Evolutionary conservation across 83 land plant genomes (phyloP).

Genomic region (Picea abies): DNA sequence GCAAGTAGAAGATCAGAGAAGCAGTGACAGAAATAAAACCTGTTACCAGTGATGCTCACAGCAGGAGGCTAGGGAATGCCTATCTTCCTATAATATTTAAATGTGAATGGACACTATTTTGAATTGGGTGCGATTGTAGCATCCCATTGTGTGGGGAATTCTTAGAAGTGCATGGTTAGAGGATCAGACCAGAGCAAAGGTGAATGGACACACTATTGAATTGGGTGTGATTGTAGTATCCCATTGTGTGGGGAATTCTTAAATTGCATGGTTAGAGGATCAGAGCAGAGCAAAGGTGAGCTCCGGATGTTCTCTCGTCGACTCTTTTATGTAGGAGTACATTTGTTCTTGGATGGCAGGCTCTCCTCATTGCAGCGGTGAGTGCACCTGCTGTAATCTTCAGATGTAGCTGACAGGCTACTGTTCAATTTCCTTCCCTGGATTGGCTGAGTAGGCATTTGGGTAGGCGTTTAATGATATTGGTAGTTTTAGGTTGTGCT

Average conservation of each 20-base stretch:
- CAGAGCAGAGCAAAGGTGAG: not conserved
- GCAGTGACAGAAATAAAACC: not conserved
- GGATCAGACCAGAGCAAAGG: conserved; percentile 19
- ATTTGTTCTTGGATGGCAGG: not conserved
- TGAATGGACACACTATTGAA: conserved; percentile 22
- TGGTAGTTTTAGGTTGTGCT: conserved; percentile 23
- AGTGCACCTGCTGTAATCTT: conserved; percentile 28
- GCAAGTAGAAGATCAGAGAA: not conserved
- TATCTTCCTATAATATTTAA: conserved; percentile 5
- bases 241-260: conserved; percentile 13
- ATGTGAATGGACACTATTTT: conserved; percentile 9
- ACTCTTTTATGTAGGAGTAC: too few relatives aligned
- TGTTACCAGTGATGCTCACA: not conserved
- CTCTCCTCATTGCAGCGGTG: conserved; percentile 23
- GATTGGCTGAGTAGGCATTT: conserved; percentile 35
- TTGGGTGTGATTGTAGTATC: conserved; percentile 19
- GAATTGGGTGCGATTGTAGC: conserved; percentile 18
- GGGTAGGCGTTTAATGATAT: conserved; percentile 20
- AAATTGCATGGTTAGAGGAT: conserved; percentile 30
- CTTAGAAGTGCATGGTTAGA: conserved; percentile 29
- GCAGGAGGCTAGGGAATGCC: conserved; percentile 7
- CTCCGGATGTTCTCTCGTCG: too few relatives aligned
- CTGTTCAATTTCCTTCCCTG: conserved; percentile 28
- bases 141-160: conserved; percentile 15
- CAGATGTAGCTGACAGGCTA: conserved; percentile 18